These are phyloP conservation scores for Mollisia scopiformis DNA, from an alignment of 2,329 filamentous ascomycete genomes.

Conservation along the genomic window DNA sequence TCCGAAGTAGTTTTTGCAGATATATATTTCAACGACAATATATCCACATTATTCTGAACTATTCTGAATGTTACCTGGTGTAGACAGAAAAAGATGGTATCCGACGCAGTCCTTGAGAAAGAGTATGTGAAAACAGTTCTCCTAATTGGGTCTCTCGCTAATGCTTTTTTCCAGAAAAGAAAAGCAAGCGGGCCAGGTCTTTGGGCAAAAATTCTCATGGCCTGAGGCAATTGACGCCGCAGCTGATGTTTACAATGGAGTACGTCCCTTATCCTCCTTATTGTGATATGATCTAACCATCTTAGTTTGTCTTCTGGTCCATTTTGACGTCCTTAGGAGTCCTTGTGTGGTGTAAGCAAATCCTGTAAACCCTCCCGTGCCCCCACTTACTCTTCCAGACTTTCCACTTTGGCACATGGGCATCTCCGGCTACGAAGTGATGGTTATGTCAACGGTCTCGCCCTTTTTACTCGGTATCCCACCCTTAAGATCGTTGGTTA, in stretches of 20 bases:
- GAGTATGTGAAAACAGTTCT: slow-evolving; percentile 59
- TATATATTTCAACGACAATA: slow-evolving; percentile 34
- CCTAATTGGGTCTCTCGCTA: slow-evolving; percentile 33
- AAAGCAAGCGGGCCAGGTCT: slow-evolving; percentile 70
- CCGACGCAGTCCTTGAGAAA: slow-evolving; percentile 65
- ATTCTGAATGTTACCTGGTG: slow-evolving; percentile 37
- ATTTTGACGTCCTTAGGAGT: slow-evolving; percentile 88
- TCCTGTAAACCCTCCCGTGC: background rate
- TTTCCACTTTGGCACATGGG: slow-evolving; percentile 99
- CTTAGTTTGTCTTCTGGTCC: slow-evolving; percentile 91
- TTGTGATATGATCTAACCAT: slow-evolving; percentile 1
- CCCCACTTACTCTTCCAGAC: slow-evolving; percentile 53
- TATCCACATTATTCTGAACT: slow-evolving; percentile 31
- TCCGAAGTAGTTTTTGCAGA: slow-evolving; percentile 76
- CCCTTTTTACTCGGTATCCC: slow-evolving; percentile 77
- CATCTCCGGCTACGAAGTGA: slow-evolving; percentile 91
- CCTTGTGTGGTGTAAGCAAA: slow-evolving; percentile 84
- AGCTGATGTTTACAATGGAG: slow-evolving; percentile 90
- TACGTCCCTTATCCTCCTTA: slow-evolving; percentile 46
- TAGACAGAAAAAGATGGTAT: slow-evolving; percentile 46
- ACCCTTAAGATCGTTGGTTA: slow-evolving; percentile 67
- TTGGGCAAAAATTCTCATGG: slow-evolving; percentile 74
- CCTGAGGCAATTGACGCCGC: slow-evolving; percentile 75
- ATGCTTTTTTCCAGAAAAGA: slow-evolving; percentile 63
- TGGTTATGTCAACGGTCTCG: slow-evolving; percentile 83